Conservation (phyloP, 768 basidiomycete species). For the Tricholoma bakamatsutake region DNA sequence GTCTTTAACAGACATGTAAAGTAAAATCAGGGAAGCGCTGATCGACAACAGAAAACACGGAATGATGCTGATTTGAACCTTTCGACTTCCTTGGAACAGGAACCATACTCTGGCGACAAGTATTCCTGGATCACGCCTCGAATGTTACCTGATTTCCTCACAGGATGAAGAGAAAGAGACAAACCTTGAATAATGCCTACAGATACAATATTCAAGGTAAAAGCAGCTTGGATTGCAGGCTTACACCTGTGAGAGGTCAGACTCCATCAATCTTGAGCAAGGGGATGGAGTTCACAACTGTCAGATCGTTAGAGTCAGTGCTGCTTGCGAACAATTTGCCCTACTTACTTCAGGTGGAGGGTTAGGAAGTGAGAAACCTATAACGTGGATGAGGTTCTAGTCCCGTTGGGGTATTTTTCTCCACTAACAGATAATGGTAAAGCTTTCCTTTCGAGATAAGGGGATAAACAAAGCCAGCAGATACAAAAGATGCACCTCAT, state of each 20-base stretch:
- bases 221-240: slow-evolving; percentile 20
- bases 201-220: slow-evolving; percentile 22
- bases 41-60: slow-evolving; percentile 23
- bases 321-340: background rate
- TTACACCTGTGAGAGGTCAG: slow-evolving; percentile 19
- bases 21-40: slow-evolving; percentile 24
- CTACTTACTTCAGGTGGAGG: slow-evolving; percentile 21
- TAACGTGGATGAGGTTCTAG: background rate
- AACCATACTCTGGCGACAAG: slow-evolving; percentile 37
- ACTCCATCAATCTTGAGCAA: background rate
- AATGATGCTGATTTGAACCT: slow-evolving; percentile 23
- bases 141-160: background rate
- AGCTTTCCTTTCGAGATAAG: slow-evolving; percentile 6
- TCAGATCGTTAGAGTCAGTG: background rate
- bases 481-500: slow-evolving; percentile 14
- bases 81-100: slow-evolving; percentile 28
- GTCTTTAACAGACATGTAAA: slow-evolving; percentile 16
- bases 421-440: slow-evolving; percentile 16
- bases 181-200: slow-evolving; percentile 30
- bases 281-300: slow-evolving; percentile 18
- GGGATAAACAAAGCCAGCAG: background rate
- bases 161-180: background rate
- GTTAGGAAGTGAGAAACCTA: slow-evolving; percentile 21
- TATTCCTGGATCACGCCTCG: slow-evolving; percentile 22
- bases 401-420: background rate